Evolutionary conservation across 2,329 filamentous ascomycete species (phyloP), one percentile per base, ranked within the genome.

Genomic region (Botrytis paeoniae): DNA sequence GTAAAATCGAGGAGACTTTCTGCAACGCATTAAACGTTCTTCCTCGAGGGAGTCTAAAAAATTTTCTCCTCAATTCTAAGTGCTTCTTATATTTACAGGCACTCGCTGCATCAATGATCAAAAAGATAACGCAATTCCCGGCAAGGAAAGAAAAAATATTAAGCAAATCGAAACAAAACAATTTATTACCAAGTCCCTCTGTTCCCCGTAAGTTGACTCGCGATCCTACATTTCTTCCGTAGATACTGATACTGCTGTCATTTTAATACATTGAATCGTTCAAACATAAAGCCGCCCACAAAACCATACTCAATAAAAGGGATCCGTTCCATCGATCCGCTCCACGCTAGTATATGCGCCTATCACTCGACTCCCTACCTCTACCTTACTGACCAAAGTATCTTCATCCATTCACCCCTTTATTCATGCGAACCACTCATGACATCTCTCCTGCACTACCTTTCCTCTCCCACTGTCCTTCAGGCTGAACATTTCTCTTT

Each of bases 401-500:
- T 22, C 16, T 3, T 54, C 8, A 20, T 54, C 8, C 16, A 39
- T 18, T 3, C n/a, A 32, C n/a, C 4, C 1, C 61, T 20, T 37
- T 45, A 8, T 29, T 20, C 59, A 22, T 48, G 8, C 35, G 4
- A 12, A 32, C 7, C 12, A 20, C 35, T 73, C 70, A 81, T 71
- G 78, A 79, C 76, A 81, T 73, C 39, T 78, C 76, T 29, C 65
- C 48, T 12, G 77, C 79, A 69, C 79, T 81, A 9, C 75, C 78
- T 73, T 81, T 81, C 57, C 79, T 76, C 72, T 78, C 79, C 43
- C 72, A 70, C n/a, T 70, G 48, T n/a, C 76, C 66, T 25, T 39
- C 43, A 7, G 70, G 75, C 76, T 59, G 41, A 29, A n/a, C 25
- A 9, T 84, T 85, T 77, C 83, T 84, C 81, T 85, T 83, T 18